Conservation (phyloP, 169 alveolate species). For the Perkinsus olseni region DNA sequence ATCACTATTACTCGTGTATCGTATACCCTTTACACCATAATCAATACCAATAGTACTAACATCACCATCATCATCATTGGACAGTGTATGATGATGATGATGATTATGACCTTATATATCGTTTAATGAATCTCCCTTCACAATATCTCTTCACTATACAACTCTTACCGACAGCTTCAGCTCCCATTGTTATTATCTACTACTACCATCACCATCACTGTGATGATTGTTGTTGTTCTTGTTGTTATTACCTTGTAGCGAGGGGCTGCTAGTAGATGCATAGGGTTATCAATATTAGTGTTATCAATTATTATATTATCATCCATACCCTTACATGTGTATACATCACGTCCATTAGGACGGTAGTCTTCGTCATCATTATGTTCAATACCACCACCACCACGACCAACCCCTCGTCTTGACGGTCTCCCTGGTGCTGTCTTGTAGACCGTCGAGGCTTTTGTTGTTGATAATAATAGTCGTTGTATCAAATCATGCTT, state of each 20-base stretch:
- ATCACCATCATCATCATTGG: too few species aligned
- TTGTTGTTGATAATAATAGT: too few species aligned
- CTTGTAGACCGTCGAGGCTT: too few species aligned
- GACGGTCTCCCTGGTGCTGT: not conserved
- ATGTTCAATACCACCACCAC: not conserved
- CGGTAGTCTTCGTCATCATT: not conserved
- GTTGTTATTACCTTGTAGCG: slow-evolving; percentile 27
- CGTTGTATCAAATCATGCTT: slow-evolving; percentile 41
- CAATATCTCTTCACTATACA: slow-evolving; percentile 75
- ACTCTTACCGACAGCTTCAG: slow-evolving; percentile 65
- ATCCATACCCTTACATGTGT: not conserved
- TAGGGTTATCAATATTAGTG: not conserved
- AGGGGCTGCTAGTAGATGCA: not conserved
- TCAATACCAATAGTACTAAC: slow-evolving; percentile 63
- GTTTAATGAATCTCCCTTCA: slow-evolving; percentile 70
- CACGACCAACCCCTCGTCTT: not conserved
- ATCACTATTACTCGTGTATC: not conserved
- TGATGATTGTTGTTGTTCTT: too few species aligned
- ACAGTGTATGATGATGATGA: too few species aligned
- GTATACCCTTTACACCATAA: slow-evolving; percentile 64
- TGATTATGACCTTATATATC: slow-evolving; percentile 44
- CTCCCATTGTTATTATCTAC: slow-evolving; percentile 64
- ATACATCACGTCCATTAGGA: not conserved
- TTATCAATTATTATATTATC: slow-evolving; percentile 8
- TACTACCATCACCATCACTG: too few species aligned